phyloP scores from a whole-genome alignment of 768 basidiomycete genomes.

The Xanthoconium purpureum region DNA sequence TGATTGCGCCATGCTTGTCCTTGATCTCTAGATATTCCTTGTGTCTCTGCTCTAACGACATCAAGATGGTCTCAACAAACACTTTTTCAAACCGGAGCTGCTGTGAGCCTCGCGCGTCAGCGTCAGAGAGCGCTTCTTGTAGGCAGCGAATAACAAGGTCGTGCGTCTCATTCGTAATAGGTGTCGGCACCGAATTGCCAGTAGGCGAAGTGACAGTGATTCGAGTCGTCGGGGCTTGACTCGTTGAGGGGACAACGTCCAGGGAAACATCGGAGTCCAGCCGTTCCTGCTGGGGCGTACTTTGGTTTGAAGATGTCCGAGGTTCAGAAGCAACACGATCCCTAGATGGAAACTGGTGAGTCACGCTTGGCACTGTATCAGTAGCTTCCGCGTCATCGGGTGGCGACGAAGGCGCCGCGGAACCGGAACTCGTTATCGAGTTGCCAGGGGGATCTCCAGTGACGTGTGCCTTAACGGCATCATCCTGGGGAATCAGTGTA shows the following conservation, averaged over 20 bases:
- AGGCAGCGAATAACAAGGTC: slow-evolving; percentile 51
- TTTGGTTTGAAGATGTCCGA: slow-evolving; percentile 14
- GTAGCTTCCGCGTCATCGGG: slow-evolving; percentile 4
- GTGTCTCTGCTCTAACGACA: slow-evolving; percentile 61
- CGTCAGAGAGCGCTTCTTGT: slow-evolving; percentile 59
- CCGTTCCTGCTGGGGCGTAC: slow-evolving; percentile 17
- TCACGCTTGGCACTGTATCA: slow-evolving; percentile 15
- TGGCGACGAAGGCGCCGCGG: background rate
- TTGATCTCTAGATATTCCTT: slow-evolving; percentile 63
- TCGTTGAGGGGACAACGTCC: slow-evolving; percentile 8
- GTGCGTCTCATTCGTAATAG: slow-evolving; percentile 33
- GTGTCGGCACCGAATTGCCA: slow-evolving; percentile 24
- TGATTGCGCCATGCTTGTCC: slow-evolving; percentile 77
- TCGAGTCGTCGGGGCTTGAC: slow-evolving; percentile 24
- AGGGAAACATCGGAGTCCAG: slow-evolving; percentile 26
- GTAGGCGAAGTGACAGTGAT: slow-evolving; percentile 48
- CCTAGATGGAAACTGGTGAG: slow-evolving; percentile 13
- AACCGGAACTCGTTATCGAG: background rate
- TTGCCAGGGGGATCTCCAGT: background rate
- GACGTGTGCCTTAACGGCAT: background rate
- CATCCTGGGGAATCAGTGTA: slow-evolving; percentile 12
- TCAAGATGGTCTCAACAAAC: slow-evolving; percentile 68
- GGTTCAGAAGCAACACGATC: slow-evolving; percentile 35
- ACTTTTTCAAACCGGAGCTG: slow-evolving; percentile 70
- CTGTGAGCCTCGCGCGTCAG: slow-evolving; percentile 54